A percentile compares a stretch with the other conserved stretches of the same genome.
Conservation (phyloP, 768 basidiomycete genomes). For the Austroboletus eburneus region DNA sequence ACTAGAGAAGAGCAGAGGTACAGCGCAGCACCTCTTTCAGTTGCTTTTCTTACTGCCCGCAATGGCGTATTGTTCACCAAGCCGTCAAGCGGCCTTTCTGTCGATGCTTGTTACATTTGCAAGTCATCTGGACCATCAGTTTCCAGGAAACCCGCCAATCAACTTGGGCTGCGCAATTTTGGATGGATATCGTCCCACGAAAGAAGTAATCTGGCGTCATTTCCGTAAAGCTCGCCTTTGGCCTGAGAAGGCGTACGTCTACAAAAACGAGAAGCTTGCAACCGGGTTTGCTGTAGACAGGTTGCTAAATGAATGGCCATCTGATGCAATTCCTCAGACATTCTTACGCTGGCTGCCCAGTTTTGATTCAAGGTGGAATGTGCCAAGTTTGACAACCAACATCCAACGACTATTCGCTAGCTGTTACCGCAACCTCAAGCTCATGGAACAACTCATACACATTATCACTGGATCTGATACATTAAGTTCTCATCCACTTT, state of each 20-base stretch:
- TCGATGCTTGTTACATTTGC: slow-evolving; percentile 29
- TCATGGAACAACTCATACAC: slow-evolving; percentile 1
- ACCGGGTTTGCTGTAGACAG: not conserved
- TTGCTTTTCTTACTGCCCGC: slow-evolving; percentile 1
- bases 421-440: slow-evolving; percentile 6
- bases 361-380: too few species aligned
- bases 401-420: slow-evolving; percentile 9
- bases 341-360: too few species aligned
- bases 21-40: not conserved
- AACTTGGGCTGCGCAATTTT: slow-evolving; percentile 4
- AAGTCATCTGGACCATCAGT: not conserved
- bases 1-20: not conserved
- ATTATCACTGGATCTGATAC: not conserved
- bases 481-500: rapidly evolving
- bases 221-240: not conserved
- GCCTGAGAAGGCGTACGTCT: not conserved
- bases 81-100: slow-evolving; percentile 10
- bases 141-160: not conserved
- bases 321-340: not conserved
- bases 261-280: not conserved
- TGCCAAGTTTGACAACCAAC: not conserved
- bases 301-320: slow-evolving; percentile 13
- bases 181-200: slow-evolving; percentile 10
- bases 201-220: not conserved
- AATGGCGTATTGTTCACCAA: slow-evolving; percentile 20